These are phyloP conservation scores for Mucor lusitanicus DNA, from an alignment of 371 early-diverging fungal genomes.

Conservation along the genomic window DNA sequence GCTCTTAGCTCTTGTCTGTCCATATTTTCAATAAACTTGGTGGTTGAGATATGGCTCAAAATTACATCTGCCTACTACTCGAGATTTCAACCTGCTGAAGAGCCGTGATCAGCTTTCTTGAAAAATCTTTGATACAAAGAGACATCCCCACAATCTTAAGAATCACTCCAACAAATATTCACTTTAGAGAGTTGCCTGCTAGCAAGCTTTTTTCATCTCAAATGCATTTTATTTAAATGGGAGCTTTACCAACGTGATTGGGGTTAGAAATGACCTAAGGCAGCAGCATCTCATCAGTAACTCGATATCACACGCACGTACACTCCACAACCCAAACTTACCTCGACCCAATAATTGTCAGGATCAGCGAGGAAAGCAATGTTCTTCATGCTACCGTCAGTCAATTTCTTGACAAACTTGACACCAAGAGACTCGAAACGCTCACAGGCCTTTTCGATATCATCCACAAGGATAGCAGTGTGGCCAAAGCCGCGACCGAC, in stretches of 20 bases:
- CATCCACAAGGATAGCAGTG: slow-evolving; percentile 79
- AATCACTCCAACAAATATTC: no score
- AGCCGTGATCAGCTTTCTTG: no score
- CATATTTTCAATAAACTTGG: no score
- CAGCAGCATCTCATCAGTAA: background rate
- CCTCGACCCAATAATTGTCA: slow-evolving; percentile 86
- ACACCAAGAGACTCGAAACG: slow-evolving; percentile 74
- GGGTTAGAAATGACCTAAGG: slow-evolving; percentile 17
- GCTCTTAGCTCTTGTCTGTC: no score
- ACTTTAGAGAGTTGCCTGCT: no score
- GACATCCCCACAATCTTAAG: no score
- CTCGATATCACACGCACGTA: background rate
- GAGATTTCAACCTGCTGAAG: no score
- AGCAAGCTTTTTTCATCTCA: no score
- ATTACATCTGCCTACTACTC: no score
- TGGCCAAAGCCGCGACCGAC: slow-evolving; percentile 79
- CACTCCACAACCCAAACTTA: background rate
- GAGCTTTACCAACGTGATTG: slow-evolving; percentile 2
- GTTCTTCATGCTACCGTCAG: slow-evolving; percentile 80
- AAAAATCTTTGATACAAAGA: no score
- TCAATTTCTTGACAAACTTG: slow-evolving; percentile 75
- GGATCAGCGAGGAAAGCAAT: slow-evolving; percentile 90
- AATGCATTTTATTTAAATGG: slow-evolving; percentile 1
- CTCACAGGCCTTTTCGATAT: slow-evolving; percentile 78
- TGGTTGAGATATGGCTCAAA: no score